Base-by-base conservation (phyloP, 192 early-diverging fungal genomes). In the Coemansia sp. region DNA sequence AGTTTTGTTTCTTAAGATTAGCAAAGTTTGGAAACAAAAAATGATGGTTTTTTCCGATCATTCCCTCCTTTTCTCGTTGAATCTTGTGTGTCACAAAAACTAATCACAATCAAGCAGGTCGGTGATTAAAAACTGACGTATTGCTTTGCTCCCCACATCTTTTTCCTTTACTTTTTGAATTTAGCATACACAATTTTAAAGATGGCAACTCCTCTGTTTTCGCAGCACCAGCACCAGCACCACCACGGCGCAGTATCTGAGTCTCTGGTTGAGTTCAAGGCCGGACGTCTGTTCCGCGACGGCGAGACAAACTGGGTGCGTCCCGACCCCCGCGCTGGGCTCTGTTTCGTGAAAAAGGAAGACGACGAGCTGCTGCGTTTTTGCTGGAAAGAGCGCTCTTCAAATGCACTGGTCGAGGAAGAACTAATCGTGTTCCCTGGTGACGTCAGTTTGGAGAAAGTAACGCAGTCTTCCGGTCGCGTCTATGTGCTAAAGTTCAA, bases 401-500 rank as follows among this genome's bases (percentile, higher is more conserved):
- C 56, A 3, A 31, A 51, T 8, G 40, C 50, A 0, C 48, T 37
- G 7, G 52, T 53, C 15, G 59, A 62, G 23, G 88, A 85, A 70
- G 88, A 89, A 67, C 77, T 91, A 25, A 89, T 90, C 34, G 82
- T 92, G 49, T 88, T 94, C 49, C 83, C 86, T 10, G 90, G 88
- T 21, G 93, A 95, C 65, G 90, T 89, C 5, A 84, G 87, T 37
- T 70, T 90, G 21, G 68, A 75, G n/a, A 82, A 82, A 46, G 84
- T 83, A 12, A 47, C 54, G 47, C 83, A 84, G 69, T 66, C 81
- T 0, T 55, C 81, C 18, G 91, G 86, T 6, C 89, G 93, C 58
- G 93, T 95, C 0, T 87, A 87, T 63, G 79, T 95, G 50, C 76
- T 95, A 17, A 87, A 86, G 68, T 95, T 93, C 77, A 86, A 87